These are phyloP conservation scores for Penicillium sp. DNA, from an alignment of 2,329 filamentous ascomycete species.

Conservation along the genomic window DNA sequence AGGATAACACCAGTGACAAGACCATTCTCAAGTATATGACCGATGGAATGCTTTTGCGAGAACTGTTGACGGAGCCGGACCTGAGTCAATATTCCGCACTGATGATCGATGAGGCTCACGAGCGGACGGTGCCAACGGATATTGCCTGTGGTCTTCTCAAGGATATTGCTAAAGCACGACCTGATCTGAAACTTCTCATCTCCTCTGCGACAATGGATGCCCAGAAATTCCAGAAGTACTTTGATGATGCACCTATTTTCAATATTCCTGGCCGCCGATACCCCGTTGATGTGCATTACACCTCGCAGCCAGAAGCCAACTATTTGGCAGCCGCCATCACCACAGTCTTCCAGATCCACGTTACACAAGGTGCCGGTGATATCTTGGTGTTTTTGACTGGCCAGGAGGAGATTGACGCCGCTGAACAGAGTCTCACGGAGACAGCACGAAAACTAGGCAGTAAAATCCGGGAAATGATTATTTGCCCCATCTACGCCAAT, in stretches of 20 bases:
- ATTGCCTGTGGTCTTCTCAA: conserved; percentile 86
- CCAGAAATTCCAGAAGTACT: conserved; percentile 86
- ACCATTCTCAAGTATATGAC: conserved; percentile 96
- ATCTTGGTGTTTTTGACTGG: conserved; percentile 94
- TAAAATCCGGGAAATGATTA: conserved; percentile 81
- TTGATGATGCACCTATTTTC: conserved; percentile 90
- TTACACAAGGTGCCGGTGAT: conserved; percentile 79
- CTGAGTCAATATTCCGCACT: conserved; percentile 79
- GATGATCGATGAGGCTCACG: conserved; percentile 98
- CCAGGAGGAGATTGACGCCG: conserved; percentile 92
- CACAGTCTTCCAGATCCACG: conserved; percentile 93
- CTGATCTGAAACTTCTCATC: conserved; percentile 86
- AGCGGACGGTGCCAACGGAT: conserved; percentile 87
- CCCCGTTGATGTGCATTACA: conserved; percentile 90
- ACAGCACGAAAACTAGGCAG: conserved; percentile 83
- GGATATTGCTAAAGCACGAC: conserved; percentile 78
- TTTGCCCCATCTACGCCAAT: conserved; percentile 93
- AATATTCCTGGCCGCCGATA: conserved; percentile 89
- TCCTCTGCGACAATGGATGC: conserved; percentile 95
- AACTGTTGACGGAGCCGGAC: conserved; percentile 86
- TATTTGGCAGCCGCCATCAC: conserved; percentile 90
- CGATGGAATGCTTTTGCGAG: conserved; percentile 88
- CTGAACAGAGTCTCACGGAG: conserved; percentile 79
- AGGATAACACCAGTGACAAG: conserved; percentile 87
- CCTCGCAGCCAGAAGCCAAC: conserved; percentile 86